These are phyloP conservation scores for Cryptosporidium sp. DNA, from an alignment of 169 alveolate genomes.

Conservation along the genomic window DNA sequence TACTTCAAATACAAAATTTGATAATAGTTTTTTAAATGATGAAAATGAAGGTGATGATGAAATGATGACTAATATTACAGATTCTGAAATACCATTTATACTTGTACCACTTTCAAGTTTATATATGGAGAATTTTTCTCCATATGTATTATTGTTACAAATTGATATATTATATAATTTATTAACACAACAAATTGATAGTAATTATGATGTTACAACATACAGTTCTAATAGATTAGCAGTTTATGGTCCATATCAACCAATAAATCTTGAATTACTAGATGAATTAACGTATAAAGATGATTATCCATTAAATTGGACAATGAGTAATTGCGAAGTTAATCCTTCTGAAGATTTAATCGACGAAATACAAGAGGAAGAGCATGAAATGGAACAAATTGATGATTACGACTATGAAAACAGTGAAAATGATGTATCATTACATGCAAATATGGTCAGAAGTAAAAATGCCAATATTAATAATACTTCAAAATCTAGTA, in stretches of 20 bases:
- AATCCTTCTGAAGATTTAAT: neutral
- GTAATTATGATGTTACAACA: slow-evolving; percentile 24
- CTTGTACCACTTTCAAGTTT: slow-evolving; percentile 59
- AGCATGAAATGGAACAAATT: neutral
- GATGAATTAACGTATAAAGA: slow-evolving; percentile 66
- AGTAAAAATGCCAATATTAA: neutral
- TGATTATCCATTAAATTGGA: slow-evolving; percentile 67
- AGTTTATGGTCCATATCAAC: slow-evolving; percentile 70
- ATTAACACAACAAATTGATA: slow-evolving; percentile 54
- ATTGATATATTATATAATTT: slow-evolving; percentile 51
- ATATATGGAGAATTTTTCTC: slow-evolving; percentile 63
- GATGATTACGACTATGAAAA: neutral
- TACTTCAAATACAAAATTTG: neutral
- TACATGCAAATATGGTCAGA: no score
- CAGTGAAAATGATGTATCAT: neutral
- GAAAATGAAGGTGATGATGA: slow-evolving; percentile 3
- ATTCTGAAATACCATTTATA: slow-evolving; percentile 60
- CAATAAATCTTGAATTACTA: slow-evolving; percentile 51
- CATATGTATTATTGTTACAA: slow-evolving; percentile 59
- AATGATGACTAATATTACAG: neutral
- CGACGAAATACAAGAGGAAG: neutral
- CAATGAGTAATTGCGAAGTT: neutral
- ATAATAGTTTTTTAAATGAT: neutral
- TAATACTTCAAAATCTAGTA: neutral
- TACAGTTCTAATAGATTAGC: slow-evolving; percentile 10